A percentile compares a stretch with the other conserved stretches of the same genome.
Conservation (phyloP, 1,284 basidiomycete genomes). For the Vanrija pseudolonga region DNA sequence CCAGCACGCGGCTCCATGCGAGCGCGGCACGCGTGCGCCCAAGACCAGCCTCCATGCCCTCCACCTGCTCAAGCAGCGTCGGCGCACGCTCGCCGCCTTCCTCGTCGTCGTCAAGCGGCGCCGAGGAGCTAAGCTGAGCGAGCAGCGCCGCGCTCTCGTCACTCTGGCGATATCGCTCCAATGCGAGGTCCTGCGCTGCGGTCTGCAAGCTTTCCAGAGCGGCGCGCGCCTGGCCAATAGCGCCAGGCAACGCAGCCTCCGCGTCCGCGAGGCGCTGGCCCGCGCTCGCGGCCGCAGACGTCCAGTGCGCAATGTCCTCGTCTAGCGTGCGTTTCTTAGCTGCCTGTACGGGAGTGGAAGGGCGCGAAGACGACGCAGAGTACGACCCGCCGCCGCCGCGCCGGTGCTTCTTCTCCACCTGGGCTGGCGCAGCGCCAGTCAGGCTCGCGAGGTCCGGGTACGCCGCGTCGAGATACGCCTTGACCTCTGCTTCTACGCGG, state of each 20-base stretch:
- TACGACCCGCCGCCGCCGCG: conserved; percentile 1
- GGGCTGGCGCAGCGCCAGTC: conserved; percentile 9
- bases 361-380: background rate
- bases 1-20: conserved; percentile 69
- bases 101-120: background rate
- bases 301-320: conserved; percentile 40
- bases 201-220: conserved; percentile 51
- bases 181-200: conserved; percentile 66
- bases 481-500: conserved; percentile 16
- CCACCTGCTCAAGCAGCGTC: conserved; percentile 56
- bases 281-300: conserved; percentile 14
- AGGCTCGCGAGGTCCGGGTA: conserved; percentile 31
- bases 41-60: conserved; percentile 69
- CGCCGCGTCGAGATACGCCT: conserved; percentile 28
- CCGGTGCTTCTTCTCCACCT: conserved; percentile 6
- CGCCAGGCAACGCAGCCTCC: conserved; percentile 24
- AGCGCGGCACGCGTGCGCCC: conserved; percentile 70
- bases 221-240: conserved; percentile 26
- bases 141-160: conserved; percentile 40
- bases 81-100: conserved; percentile 6
- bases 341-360: background rate
- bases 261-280: conserved; percentile 28
- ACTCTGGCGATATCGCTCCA: conserved; percentile 62
- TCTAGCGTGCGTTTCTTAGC: conserved; percentile 16
- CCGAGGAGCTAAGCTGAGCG: conserved; percentile 22